Evolutionary conservation across 2,329 filamentous ascomycete genomes (phyloP).

Genomic region (Colletotrichum musae): DNA sequence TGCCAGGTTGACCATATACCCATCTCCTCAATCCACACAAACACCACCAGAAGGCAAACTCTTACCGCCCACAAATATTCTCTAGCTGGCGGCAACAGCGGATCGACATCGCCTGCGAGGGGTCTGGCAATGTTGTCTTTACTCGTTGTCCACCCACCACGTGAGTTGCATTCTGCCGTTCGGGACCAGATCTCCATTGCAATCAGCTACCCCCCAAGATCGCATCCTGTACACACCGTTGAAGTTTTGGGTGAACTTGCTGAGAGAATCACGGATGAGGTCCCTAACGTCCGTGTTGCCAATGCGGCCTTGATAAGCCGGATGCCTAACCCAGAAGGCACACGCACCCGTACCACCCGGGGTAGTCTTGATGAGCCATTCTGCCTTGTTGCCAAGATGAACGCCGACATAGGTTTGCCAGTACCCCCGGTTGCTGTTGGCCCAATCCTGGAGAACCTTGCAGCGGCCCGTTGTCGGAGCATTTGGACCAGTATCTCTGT

Average conservation of each 20-base stretch:
- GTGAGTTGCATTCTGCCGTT: neutral
- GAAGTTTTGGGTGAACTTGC: neutral
- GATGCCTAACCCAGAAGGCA: neutral
- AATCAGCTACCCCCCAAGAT: neutral
- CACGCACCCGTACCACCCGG: neutral
- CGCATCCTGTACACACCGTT: neutral
- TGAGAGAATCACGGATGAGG: neutral
- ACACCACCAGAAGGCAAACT: neutral
- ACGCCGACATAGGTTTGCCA: neutral
- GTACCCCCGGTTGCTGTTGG: no score
- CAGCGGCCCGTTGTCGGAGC: no score
- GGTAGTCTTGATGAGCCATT: neutral
- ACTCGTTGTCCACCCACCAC: neutral
- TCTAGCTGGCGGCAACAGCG: neutral
- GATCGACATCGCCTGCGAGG: neutral
- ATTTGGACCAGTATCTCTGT: no score
- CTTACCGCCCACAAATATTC: no score
- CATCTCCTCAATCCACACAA: neutral
- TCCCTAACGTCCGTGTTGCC: neutral
- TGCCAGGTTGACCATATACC: neutral
- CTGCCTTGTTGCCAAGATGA: neutral
- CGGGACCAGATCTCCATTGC: neutral
- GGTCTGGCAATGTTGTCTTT: neutral
- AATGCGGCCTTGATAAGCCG: neutral
- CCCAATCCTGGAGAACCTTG: no score